Evolutionary conservation across 441 rosid species (phyloP), one percentile per base, ranked within the genome.

Genomic region (Jatropha podagrica): DNA sequence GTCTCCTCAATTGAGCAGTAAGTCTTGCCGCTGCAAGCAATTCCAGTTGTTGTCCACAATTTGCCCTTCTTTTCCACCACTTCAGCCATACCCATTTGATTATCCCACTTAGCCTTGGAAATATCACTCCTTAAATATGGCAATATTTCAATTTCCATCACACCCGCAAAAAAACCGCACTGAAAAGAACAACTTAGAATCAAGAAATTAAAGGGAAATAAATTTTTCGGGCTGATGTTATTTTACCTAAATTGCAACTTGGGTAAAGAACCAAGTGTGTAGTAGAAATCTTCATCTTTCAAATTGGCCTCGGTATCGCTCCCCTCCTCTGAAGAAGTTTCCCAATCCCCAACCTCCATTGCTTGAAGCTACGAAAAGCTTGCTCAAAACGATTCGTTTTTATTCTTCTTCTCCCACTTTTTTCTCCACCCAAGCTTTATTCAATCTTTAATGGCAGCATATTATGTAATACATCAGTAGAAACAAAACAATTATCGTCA

Each of bases 31-130:
- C 68, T 56, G 15, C 90, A 85, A 63, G 83, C 77, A 69, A 95
- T 76, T 82, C 97, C 96, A 7, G 91, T 89, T 3, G 97, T 88
- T 15, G 88, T 88, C 98, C 98, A 93, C 82, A 91, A 79, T 81
- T 89, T 90, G 4, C 98, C 97, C 68, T 88, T 90, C 86, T 87
- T 91, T 48, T 88, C 91, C 58, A 84, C 77, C 74, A 91, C 88
- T 80, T 92, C 86, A 23, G 92, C 94, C 91, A 95, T 82, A 68
- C 88, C 88, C 77, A 84, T 38, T 69, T 85, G 81, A 7, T 67
- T 69, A 48, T 80, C 75, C 99, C 99, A 95, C 67, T 78, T 80
- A 76, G 91, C 96, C 81, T 85, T 90, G 8, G 99, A 93, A 37
- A 83, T 66, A 72, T 87, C 92, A 60, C 84, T 89, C 88, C 98